Conservation (phyloP, 768 basidiomycete species). For the Boletus rubroflammeus region DNA sequence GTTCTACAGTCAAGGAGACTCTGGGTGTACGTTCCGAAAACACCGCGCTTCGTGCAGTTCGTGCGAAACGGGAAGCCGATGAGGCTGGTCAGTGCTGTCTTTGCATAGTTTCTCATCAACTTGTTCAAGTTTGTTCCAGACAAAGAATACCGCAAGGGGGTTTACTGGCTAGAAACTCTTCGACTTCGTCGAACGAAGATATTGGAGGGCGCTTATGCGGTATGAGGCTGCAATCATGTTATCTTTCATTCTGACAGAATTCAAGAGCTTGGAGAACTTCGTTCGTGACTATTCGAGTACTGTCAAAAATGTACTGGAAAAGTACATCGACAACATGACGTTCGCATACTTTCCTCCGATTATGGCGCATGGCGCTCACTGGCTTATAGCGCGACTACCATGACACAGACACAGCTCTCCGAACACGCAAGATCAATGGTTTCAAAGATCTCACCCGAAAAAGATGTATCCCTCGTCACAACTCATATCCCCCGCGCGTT, state of each 20-base stretch:
- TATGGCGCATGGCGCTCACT: conserved; percentile 1
- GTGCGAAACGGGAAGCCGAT: conserved; percentile 85
- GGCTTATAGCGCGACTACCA: conserved; percentile 62
- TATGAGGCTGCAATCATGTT: conserved; percentile 28
- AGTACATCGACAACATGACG: conserved; percentile 81
- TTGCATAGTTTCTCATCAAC: not conserved
- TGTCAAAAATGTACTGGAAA: conserved; percentile 61
- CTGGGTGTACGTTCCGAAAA: conserved; percentile 56
- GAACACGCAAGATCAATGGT: conserved; percentile 59
- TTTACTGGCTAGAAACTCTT: conserved; percentile 91
- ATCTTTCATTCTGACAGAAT: conserved; percentile 9
- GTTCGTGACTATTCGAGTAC: conserved; percentile 64
- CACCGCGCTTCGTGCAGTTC: conserved; percentile 68
- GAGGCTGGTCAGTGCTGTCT: conserved; percentile 66
- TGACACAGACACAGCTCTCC: conserved; percentile 72
- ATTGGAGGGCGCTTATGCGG: conserved; percentile 77
- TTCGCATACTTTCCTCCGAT: conserved; percentile 9
- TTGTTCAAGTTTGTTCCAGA: conserved; percentile 42
- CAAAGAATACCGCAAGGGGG: conserved; percentile 84
- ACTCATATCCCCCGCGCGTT: conserved; percentile 59
- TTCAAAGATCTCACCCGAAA: conserved; percentile 64
- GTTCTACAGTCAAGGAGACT: conserved; percentile 58
- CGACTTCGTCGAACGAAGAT: conserved; percentile 79
- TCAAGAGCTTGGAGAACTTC: conserved; percentile 78
- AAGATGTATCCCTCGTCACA: conserved; percentile 59